A percentile compares a stretch with the other conserved stretches of the same genome.
These are phyloP conservation scores for Suillus sp. DNA, from an alignment of 768 basidiomycete species.

Conservation along the genomic window DNA sequence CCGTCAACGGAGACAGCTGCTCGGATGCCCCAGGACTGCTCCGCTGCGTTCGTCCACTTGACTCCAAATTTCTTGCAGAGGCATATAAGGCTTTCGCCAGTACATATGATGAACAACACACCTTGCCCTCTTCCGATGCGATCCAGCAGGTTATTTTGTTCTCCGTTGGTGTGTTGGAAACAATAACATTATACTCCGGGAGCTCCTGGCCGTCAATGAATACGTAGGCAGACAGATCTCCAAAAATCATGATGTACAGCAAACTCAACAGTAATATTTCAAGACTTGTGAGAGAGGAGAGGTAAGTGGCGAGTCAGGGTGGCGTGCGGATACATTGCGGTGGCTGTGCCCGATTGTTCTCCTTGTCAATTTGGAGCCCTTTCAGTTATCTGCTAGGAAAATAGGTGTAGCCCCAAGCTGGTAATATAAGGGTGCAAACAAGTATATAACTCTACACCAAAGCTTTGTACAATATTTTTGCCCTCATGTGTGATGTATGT, in stretches of 20 bases:
- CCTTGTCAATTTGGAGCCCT: too few species aligned
- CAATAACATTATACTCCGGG: constrained; percentile 18
- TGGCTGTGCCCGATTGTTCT: too few species aligned
- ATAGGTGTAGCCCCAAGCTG: too few species aligned
- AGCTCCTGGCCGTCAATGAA: constrained; percentile 19
- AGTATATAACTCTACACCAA: too few species aligned
- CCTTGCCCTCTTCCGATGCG: constrained; percentile 27
- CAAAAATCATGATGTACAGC: constrained; percentile 18
- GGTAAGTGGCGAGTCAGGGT: background rate
- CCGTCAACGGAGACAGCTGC: constrained; percentile 18
- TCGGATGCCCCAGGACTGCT: background rate
- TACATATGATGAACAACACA: background rate
- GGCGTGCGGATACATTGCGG: too few species aligned
- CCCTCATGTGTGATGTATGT: too few species aligned
- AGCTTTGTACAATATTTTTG: too few species aligned
- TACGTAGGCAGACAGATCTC: constrained; percentile 17
- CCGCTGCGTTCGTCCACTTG: constrained; percentile 17
- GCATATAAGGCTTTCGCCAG: background rate
- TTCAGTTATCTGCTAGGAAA: too few species aligned
- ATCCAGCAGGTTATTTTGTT: constrained; percentile 26
- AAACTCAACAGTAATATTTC: background rate
- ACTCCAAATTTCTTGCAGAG: background rate
- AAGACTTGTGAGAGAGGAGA: background rate
- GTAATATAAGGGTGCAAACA: too few species aligned
- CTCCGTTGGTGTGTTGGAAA: background rate